Evolutionary conservation across 345 rosid species (phyloP).

Genomic region (Luvunga scandens): DNA sequence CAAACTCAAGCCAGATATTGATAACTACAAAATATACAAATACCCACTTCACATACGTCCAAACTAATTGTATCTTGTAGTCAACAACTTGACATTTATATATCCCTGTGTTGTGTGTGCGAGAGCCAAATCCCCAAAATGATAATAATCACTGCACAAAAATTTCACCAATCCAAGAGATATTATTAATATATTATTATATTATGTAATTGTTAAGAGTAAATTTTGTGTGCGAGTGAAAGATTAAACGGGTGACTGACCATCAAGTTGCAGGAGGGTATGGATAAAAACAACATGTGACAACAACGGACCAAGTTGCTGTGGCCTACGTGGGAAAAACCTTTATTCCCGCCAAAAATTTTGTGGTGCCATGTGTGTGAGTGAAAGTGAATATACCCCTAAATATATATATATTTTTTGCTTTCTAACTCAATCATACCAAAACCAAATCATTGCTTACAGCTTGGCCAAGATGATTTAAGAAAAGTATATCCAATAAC

Average conservation of each 20-base stretch:
- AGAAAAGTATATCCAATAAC: too few species aligned
- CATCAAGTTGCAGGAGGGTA: not conserved
- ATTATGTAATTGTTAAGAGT: too few species aligned
- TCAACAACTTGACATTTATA: too few species aligned
- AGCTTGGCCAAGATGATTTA: too few species aligned
- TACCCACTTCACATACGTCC: not conserved
- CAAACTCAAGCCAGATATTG: not conserved
- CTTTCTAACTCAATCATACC: not conserved
- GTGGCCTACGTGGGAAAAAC: not conserved
- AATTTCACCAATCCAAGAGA: too few species aligned
- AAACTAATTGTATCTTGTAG: not conserved
- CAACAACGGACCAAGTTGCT: not conserved
- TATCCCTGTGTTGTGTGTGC: too few species aligned
- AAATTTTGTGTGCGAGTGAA: too few species aligned
- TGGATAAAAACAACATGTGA: conserved; percentile 1
- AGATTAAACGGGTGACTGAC: not conserved
- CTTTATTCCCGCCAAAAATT: not conserved
- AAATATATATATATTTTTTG: not conserved
- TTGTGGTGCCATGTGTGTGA: not conserved
- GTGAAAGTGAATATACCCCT: not conserved
- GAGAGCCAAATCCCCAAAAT: too few species aligned
- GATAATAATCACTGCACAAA: too few species aligned
- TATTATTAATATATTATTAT: too few species aligned
- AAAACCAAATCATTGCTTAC: not conserved
- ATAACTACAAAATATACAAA: not conserved